Evolutionary conservation across 768 basidiomycete species (phyloP), one percentile per base, ranked within the genome.

Genomic region (Terana coerulea): DNA sequence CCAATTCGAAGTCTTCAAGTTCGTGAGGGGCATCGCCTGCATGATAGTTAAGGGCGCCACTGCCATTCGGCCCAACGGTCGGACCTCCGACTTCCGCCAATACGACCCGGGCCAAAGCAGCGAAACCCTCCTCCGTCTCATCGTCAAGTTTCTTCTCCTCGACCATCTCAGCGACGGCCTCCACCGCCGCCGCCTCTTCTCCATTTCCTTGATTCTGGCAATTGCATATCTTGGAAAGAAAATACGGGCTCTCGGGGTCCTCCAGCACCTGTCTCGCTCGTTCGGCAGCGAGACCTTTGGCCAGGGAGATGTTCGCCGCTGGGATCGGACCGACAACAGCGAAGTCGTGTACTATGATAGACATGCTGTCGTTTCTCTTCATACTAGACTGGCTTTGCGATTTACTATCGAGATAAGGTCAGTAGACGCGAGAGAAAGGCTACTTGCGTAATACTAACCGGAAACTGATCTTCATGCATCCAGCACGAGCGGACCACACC

Each of bases 241-340:
- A 69, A 49, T 74, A 72, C 0, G 75, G 74, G 22, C 75, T 77
- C 17, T 58, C 60, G 1, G 69, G 52, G 52, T 84, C 78, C 49
- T 68, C 71, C 51, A 90, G 69, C 26, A 79, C 64, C n/a, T 68
- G 61, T 34, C 80, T 66, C 0, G 86, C 85, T 22, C 75, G 69
- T 62, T 87, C 84, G 1, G 87, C 76, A 1, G 82, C 86, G 39
- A 83, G 73, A 25, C 81, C 83, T 60, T 83, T 87, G 3, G 86
- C 83, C n/a, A 87, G 71, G 1, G 74, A 72, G 30, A 74, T 66
- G 54, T 80, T 88, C 5, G 70, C 58, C 9, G 81, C 80, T 10
- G 79, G 68, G 28, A 89, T 72, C 2, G 88, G 87, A 0, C 84
- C 85, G 2, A 72, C 76, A 26, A 90, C 66, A 5, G 71, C 65